Evolutionary conservation across 768 basidiomycete genomes (phyloP).

Genomic region (Hericium erinaceus): DNA sequence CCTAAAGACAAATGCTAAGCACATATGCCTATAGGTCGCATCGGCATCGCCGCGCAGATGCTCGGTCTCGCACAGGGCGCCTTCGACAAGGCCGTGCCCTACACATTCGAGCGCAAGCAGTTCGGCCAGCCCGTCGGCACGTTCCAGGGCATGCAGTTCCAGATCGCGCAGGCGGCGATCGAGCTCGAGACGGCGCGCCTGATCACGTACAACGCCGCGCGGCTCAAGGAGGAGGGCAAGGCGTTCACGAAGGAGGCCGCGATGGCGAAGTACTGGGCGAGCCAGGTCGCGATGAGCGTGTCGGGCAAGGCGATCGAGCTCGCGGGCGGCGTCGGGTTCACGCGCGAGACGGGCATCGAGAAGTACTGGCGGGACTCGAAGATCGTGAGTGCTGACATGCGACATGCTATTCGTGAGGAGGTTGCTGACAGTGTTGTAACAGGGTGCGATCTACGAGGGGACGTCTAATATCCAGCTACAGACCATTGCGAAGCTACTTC

Average conservation of each 20-base stretch:
- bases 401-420: background rate
- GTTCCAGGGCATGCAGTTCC: conserved; percentile 95
- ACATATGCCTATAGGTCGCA: conserved; percentile 45
- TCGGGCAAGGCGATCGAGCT: conserved; percentile 90
- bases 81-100: conserved; percentile 91
- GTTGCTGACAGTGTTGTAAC: background rate
- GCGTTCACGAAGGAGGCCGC: conserved; percentile 90
- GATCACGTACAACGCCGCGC: conserved; percentile 92
- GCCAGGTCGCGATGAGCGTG: conserved; percentile 82
- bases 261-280: conserved; percentile 94
- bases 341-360: conserved; percentile 90
- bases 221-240: conserved; percentile 85
- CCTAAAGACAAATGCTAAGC: background rate
- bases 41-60: conserved; percentile 99
- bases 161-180: conserved; percentile 83
- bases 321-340: conserved; percentile 91
- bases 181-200: conserved; percentile 87
- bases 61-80: conserved; percentile 95
- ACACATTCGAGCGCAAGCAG: conserved; percentile 89
- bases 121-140: conserved; percentile 91
- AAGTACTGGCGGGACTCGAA: conserved; percentile 97
- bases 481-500: conserved; percentile 89
- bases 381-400: conserved; percentile 50
- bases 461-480: conserved; percentile 98
- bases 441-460: conserved; percentile 91